phyloP scores from a whole-genome alignment of 164 flowering plant species.

The Brasenia schreberi region DNA sequence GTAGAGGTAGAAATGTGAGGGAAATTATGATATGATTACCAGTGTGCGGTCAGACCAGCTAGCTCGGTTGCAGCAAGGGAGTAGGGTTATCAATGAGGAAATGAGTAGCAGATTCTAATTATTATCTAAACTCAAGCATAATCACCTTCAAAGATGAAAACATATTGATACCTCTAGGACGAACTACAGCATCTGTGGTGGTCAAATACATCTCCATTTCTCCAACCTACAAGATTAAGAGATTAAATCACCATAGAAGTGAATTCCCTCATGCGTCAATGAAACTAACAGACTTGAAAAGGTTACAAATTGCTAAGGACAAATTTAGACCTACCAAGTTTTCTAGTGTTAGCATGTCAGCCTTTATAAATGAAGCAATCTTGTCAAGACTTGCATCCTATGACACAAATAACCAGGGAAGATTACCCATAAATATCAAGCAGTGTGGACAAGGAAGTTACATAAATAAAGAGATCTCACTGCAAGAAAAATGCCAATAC shows the following conservation, averaged over 20 bases:
- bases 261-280: background rate
- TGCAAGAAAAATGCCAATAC: too few species aligned
- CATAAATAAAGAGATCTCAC: too few species aligned
- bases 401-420: slow-evolving; percentile 2
- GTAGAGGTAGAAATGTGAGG: too few species aligned
- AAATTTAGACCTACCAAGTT: slow-evolving; percentile 29
- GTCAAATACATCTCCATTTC: slow-evolving; percentile 91
- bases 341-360: slow-evolving; percentile 38
- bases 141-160: too few species aligned
- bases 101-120: too few species aligned
- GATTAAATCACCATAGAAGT: background rate
- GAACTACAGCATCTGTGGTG: slow-evolving; percentile 58
- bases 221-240: slow-evolving; percentile 33
- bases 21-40: too few species aligned
- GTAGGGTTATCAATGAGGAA: too few species aligned
- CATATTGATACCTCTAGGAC: slow-evolving; percentile 93
- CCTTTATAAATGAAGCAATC: slow-evolving; percentile 50
- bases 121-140: too few species aligned
- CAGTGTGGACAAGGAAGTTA: too few species aligned
- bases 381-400: slow-evolving; percentile 57
- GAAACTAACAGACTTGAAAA: too few species aligned
- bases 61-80: too few species aligned
- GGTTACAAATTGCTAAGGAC: background rate
- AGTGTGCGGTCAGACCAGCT: too few species aligned
- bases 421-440: background rate